A percentile compares a stretch with the other conserved stretches of the same genome.
Conservation (phyloP, 2,329 filamentous ascomycete genomes). For the Colletotrichum agaves region DNA sequence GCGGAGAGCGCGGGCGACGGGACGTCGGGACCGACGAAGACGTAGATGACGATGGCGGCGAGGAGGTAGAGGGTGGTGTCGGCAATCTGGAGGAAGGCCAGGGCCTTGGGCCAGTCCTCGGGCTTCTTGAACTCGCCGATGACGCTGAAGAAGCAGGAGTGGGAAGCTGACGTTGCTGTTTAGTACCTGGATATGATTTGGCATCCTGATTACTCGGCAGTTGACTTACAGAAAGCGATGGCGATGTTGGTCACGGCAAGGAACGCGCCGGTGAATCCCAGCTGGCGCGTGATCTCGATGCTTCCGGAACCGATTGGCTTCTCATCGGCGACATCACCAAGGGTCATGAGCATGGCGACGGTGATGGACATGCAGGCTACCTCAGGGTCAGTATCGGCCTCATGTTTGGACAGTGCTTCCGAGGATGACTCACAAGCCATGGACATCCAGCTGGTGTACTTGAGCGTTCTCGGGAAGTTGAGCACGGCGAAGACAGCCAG, state of each 20-base stretch:
- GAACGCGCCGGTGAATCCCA: constrained; percentile 64
- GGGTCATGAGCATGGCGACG: constrained; percentile 70
- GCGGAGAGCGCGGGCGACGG: constrained; percentile 74
- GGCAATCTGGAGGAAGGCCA: constrained; percentile 61
- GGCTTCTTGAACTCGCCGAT: constrained; percentile 73
- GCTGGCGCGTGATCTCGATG: constrained; percentile 48
- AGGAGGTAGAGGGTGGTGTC: constrained; percentile 72
- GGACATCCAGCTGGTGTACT: constrained; percentile 70
- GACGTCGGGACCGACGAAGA: constrained; percentile 70
- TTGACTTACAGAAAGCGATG: constrained; percentile 65
- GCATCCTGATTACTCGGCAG: not conserved
- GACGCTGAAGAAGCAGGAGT: constrained; percentile 76
- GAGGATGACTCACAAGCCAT: constrained; percentile 56
- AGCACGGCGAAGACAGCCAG: constrained; percentile 67
- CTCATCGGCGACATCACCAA: constrained; percentile 68
- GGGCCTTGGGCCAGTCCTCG: constrained; percentile 65
- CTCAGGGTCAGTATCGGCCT: not conserved
- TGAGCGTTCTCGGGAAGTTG: constrained; percentile 70
- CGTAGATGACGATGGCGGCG: constrained; percentile 74
- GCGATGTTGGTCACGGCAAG: constrained; percentile 72
- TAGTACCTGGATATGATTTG: not conserved
- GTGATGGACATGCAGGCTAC: constrained; percentile 69
- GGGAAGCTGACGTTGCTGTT: constrained; percentile 51
- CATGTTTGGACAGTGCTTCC: not conserved
- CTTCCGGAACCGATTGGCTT: constrained; percentile 49